phyloP scores from a whole-genome alignment of 1,284 basidiomycete genomes.

The Ganoderma resinaceum region DNA sequence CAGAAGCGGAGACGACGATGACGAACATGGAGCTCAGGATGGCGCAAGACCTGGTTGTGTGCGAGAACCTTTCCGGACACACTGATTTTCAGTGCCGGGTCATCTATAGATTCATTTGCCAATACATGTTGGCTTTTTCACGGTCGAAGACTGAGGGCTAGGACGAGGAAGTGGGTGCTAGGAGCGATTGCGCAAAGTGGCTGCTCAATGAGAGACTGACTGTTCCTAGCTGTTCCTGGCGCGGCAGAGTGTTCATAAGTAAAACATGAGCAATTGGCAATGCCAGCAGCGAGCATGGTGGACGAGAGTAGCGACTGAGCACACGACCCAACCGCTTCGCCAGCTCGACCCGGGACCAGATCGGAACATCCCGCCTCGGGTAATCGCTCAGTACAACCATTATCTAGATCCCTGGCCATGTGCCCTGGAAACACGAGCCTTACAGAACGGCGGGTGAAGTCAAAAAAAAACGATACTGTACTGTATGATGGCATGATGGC shows the following conservation, averaged over 20 bases:
- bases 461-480: not conserved
- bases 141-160: not conserved
- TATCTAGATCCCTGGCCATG: not conserved
- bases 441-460: not conserved
- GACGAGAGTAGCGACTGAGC: not conserved
- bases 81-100: not conserved
- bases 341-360: not conserved
- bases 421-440: not conserved
- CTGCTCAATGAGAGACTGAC: not conserved
- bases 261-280: not conserved
- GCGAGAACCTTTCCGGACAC: not conserved
- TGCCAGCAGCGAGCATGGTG: not conserved
- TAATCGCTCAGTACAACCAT: not conserved
- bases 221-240: not conserved
- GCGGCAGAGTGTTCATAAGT: not conserved
- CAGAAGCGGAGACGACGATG: not conserved
- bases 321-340: not conserved
- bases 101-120: not conserved
- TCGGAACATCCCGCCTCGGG: not conserved
- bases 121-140: not conserved
- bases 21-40: not conserved
- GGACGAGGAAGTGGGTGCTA: not conserved
- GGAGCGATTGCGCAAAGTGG: not conserved
- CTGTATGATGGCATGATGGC: constrained; percentile 9
- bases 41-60: not conserved